These are phyloP conservation scores for Russula lepida DNA, from an alignment of 768 basidiomycete species.

Conservation along the genomic window DNA sequence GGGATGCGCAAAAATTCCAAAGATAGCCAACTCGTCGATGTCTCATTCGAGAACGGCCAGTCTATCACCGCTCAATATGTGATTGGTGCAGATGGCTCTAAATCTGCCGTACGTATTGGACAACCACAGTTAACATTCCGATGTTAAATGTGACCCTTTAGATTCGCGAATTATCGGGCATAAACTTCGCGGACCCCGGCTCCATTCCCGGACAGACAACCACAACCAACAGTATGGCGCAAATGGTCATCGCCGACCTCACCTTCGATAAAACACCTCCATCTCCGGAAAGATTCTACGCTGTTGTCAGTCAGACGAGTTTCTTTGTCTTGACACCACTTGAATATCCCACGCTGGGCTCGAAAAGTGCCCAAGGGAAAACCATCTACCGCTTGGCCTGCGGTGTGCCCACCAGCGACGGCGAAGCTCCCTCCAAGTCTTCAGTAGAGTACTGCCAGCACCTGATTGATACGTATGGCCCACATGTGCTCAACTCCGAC, in stretches of 20 bases:
- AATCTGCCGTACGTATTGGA: conserved; percentile 33
- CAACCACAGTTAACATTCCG: not conserved
- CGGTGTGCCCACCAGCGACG: conserved; percentile 31
- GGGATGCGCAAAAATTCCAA: conserved; percentile 29
- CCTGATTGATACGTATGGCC: conserved; percentile 36
- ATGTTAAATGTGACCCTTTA: conserved; percentile 20
- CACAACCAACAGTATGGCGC: conserved; percentile 27
- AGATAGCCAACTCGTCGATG: conserved; percentile 29
- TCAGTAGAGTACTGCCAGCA: conserved; percentile 37
- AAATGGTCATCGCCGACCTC: conserved; percentile 43
- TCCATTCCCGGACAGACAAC: conserved; percentile 20
- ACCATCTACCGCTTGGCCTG: conserved; percentile 35
- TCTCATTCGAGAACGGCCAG: conserved; percentile 40
- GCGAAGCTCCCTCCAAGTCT: conserved; percentile 32
- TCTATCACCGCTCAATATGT: conserved; percentile 39
- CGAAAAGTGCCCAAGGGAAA: conserved; percentile 13
- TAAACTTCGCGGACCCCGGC: conserved; percentile 39
- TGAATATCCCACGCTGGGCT: conserved; percentile 23
- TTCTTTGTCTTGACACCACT: conserved; percentile 34
- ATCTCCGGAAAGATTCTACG: not conserved
- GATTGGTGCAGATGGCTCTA: conserved; percentile 44
- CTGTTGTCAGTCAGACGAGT: conserved; percentile 27
- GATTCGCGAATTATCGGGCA: conserved; percentile 36
- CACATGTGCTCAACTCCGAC: conserved; percentile 29
- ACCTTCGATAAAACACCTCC: conserved; percentile 26